Base-by-base conservation (phyloP, 257 asterid genomes). In the Forsythia suspensa region DNA sequence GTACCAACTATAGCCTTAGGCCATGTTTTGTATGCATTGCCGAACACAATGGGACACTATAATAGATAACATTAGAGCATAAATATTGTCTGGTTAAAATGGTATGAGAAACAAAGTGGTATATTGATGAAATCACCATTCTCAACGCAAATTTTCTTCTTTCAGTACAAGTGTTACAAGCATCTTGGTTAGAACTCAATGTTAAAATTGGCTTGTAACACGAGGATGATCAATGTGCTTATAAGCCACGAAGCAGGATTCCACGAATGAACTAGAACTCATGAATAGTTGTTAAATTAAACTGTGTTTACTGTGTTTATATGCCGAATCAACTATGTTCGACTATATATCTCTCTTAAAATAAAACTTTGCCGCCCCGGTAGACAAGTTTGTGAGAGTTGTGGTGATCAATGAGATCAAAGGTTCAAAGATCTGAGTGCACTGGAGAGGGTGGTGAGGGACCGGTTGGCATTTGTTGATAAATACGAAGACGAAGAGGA, bases 331-430 rank as follows among this genome's bases (percentile, higher is more conserved):
- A 12, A 13, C n/a, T n/a, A 46, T 13, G 13, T 3, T 11, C 52
- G 12, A 46, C 12, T 46, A 1, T 46, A 46, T n/a, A 59, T 59
- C 67, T 59, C 10, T 38, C 3, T 63, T n/a, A n/a, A 44, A 46
- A 11, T 48, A 12, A 18, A 37, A 80, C 20, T 46, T 72, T 82
- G 84, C 94, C 93, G 98, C 94, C 24, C 94, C 97, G 0, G 89
- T 90, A 68, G 95, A 92, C 13, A 90, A 92, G 71, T 40, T 88
- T 7, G 70, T 96, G 65, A 87, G 94, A 71, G 86, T 96, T 44
- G 98, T 94, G 77, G 96, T 94, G 90, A 93, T 96, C 3, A 96
- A 96, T 82, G 99, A 96, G 92, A 94, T 96, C 75, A 94, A 96
- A 79, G 99, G 99, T 0, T 92, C 98, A 2, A 86, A 18, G 98